Percentiles rank a stretch among this genome's conserved stretches.
Evolutionary conservation across 129 eudicot genomes (phyloP).

Genomic region (Chrysanthemum seticuspe): DNA sequence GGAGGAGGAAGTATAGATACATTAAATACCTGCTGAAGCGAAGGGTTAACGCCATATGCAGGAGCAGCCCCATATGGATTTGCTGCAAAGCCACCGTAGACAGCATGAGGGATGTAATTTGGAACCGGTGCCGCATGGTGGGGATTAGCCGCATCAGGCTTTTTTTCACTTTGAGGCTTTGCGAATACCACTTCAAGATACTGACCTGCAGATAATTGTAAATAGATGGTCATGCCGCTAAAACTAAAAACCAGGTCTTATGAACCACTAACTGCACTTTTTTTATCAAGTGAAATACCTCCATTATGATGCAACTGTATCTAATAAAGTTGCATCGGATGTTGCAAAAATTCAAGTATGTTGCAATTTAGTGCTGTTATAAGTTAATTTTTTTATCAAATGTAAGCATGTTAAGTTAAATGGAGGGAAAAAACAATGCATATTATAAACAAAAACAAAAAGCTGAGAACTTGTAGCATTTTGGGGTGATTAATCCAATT

Average conservation of each 20-base stretch:
- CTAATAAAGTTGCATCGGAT: too few relatives aligned
- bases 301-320: too few relatives aligned
- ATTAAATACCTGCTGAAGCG: constrained; percentile 79
- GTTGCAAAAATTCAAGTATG: too few relatives aligned
- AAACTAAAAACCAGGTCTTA: background rate
- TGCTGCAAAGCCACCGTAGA: constrained; percentile 74
- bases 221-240: background rate
- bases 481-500: too few relatives aligned
- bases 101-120: constrained; percentile 71
- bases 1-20: background rate
- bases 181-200: constrained; percentile 89
- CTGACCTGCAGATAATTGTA: constrained; percentile 64
- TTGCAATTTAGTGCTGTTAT: too few relatives aligned
- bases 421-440: too few relatives aligned
- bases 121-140: constrained; percentile 56
- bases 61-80: constrained; percentile 70
- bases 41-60: constrained; percentile 73
- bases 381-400: too few relatives aligned
- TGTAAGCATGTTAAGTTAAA: too few relatives aligned
- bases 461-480: too few relatives aligned
- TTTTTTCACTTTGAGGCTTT: constrained; percentile 88
- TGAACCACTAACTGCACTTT: background rate
- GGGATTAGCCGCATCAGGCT: constrained; percentile 49
- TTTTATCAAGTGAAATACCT: too few relatives aligned
- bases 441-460: too few relatives aligned